Evolutionary conservation across 2,329 filamentous ascomycete genomes (phyloP).

Genomic region (Alternaria consortialis): DNA sequence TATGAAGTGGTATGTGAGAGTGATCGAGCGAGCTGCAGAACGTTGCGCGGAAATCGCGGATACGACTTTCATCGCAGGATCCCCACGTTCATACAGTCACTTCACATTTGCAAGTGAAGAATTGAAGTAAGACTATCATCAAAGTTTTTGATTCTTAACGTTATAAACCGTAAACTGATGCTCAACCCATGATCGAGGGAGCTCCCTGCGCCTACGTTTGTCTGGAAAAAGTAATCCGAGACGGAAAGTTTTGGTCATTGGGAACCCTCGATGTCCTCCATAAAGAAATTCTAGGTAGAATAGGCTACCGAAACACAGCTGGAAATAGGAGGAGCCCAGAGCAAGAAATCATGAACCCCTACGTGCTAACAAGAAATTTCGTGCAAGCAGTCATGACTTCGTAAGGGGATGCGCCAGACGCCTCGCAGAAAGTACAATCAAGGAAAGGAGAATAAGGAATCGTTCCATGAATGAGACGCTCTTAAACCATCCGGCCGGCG

Average conservation of each 20-base stretch:
- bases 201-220: constrained; percentile 42
- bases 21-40: not conserved
- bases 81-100: not conserved
- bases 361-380: not conserved
- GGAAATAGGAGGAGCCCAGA: not conserved
- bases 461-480: not conserved
- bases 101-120: not conserved
- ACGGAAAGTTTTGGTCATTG: constrained; percentile 13
- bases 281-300: not conserved
- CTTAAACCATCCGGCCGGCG: constrained; percentile 24
- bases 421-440: not conserved
- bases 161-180: constrained; percentile 38
- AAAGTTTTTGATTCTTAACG: constrained; percentile 1
- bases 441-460: not conserved
- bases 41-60: not conserved
- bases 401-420: not conserved
- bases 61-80: not conserved
- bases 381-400: constrained; percentile 5
- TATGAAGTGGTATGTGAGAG: not conserved
- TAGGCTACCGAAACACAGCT: not conserved
- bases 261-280: constrained; percentile 3
- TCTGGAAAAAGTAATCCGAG: constrained; percentile 17
- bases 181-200: constrained; percentile 40
- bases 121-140: not conserved
- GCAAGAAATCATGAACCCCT: not conserved